Percentiles rank a stretch among this genome's conserved stretches.
Evolutionary conservation across 2,329 filamentous ascomycete species (phyloP).

Genomic region (Colletotrichum lentis): DNA sequence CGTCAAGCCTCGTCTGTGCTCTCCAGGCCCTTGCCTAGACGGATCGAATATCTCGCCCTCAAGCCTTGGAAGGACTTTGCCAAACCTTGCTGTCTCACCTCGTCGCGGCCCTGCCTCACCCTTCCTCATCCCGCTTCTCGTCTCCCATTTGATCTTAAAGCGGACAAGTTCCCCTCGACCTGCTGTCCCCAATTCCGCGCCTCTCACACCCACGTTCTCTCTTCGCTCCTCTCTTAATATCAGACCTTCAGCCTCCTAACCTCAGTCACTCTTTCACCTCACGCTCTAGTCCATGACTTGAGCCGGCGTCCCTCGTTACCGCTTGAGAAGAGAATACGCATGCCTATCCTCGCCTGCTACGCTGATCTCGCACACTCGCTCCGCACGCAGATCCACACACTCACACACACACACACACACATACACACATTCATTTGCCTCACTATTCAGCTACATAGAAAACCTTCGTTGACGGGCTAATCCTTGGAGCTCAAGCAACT

Average conservation of each 20-base stretch:
- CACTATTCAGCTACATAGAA: neutral
- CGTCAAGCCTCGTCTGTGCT: constrained; percentile 37
- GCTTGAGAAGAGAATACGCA: constrained; percentile 5
- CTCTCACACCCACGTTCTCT: constrained; percentile 44
- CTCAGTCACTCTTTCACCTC: constrained; percentile 38
- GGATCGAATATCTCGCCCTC: constrained; percentile 37
- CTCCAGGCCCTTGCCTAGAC: constrained; percentile 38
- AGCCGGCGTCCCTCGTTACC: constrained; percentile 23
- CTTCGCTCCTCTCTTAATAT: constrained; percentile 40
- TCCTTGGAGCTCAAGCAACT: neutral
- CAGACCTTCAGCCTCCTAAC: constrained; percentile 36
- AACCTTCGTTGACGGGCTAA: neutral
- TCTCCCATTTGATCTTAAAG: constrained; percentile 43
- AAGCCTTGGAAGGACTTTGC: constrained; percentile 31
- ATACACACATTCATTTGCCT: too few species aligned
- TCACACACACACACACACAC: too few species aligned
- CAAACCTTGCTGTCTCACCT: constrained; percentile 35
- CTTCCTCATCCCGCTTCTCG: constrained; percentile 34
- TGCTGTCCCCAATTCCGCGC: constrained; percentile 39
- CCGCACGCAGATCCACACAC: neutral
- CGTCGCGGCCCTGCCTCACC: constrained; percentile 31
- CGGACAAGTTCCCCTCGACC: constrained; percentile 41
- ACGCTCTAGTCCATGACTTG: neutral
- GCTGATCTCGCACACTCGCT: constrained; percentile 1
- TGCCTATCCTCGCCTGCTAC: neutral